phyloP scores from a whole-genome alignment of 495 filamentous ascomycete species.

The Daldinia grandis region DNA sequence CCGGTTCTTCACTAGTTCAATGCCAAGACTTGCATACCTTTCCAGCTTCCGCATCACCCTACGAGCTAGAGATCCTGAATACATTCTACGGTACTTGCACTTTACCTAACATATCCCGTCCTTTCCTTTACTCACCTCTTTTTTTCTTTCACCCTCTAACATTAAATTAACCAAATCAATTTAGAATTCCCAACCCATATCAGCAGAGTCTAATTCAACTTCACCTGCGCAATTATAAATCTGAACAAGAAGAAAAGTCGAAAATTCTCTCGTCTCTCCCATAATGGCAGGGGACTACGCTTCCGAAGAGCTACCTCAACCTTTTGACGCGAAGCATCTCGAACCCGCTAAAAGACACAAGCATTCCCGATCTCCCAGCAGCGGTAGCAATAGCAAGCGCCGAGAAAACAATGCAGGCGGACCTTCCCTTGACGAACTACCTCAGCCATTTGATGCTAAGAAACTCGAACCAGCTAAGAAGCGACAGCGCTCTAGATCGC shows the following conservation, averaged over 20 bases:
- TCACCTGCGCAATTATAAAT: slow-evolving; percentile 3
- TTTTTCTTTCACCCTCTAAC: background rate
- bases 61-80: background rate
- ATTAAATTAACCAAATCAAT: background rate
- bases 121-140: background rate
- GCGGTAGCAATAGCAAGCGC: slow-evolving; percentile 17
- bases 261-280: slow-evolving; percentile 7
- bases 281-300: slow-evolving; percentile 43
- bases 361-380: slow-evolving; percentile 28
- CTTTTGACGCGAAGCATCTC: slow-evolving; percentile 53
- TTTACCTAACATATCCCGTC: background rate
- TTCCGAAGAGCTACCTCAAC: slow-evolving; percentile 46
- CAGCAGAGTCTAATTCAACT: background rate
- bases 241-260: background rate
- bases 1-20: slow-evolving; percentile 13
- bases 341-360: slow-evolving; percentile 50
- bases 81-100: background rate
- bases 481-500: slow-evolving; percentile 53
- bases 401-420: slow-evolving; percentile 22
- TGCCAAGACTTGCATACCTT: slow-evolving; percentile 25
- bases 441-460: slow-evolving; percentile 65
- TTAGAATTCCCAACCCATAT: background rate
- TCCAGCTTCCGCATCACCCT: background rate
- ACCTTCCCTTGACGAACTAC: slow-evolving; percentile 52
- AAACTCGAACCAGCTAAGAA: slow-evolving; percentile 64